These are phyloP conservation scores for Ustilago bromivora DNA, from an alignment of 1,284 basidiomycete species.

Conservation along the genomic window DNA sequence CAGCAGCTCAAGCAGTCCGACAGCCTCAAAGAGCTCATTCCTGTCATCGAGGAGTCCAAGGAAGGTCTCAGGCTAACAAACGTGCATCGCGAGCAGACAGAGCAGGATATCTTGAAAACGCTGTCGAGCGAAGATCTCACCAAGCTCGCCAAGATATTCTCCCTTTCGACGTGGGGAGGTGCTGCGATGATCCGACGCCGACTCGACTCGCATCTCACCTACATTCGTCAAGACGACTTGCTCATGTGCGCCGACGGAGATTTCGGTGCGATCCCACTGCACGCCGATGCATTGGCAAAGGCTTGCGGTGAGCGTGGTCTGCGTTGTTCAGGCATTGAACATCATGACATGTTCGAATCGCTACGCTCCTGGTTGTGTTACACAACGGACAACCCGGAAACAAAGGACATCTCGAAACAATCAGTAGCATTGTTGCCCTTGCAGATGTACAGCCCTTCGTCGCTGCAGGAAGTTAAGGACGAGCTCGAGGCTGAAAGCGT, in stretches of 20 bases:
- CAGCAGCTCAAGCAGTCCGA: slow-evolving; percentile 26
- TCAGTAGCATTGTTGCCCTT: slow-evolving; percentile 46
- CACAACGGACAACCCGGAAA: slow-evolving; percentile 32
- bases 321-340: slow-evolving; percentile 36
- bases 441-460: slow-evolving; percentile 46
- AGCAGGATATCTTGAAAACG: slow-evolving; percentile 19
- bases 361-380: slow-evolving; percentile 38
- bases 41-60: slow-evolving; percentile 12
- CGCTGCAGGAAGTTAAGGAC: slow-evolving; percentile 27
- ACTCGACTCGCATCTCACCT: slow-evolving; percentile 49
- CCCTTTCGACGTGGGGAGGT: slow-evolving; percentile 58
- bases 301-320: slow-evolving; percentile 60
- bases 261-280: slow-evolving; percentile 25
- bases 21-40: slow-evolving; percentile 35
- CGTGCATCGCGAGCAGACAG: slow-evolving; percentile 7
- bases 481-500: slow-evolving; percentile 30
- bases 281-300: slow-evolving; percentile 49
- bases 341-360: slow-evolving; percentile 39
- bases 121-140: slow-evolving; percentile 29
- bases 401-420: slow-evolving; percentile 10
- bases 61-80: slow-evolving; percentile 5
- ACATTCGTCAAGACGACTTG: slow-evolving; percentile 54
- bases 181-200: slow-evolving; percentile 41
- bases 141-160: slow-evolving; percentile 47
- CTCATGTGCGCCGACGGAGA: slow-evolving; percentile 37